A percentile compares a stretch with the other conserved stretches of the same genome.
phyloP scores from a whole-genome alignment of 495 filamentous ascomycete species.

The Aspergillus bridgeri region DNA sequence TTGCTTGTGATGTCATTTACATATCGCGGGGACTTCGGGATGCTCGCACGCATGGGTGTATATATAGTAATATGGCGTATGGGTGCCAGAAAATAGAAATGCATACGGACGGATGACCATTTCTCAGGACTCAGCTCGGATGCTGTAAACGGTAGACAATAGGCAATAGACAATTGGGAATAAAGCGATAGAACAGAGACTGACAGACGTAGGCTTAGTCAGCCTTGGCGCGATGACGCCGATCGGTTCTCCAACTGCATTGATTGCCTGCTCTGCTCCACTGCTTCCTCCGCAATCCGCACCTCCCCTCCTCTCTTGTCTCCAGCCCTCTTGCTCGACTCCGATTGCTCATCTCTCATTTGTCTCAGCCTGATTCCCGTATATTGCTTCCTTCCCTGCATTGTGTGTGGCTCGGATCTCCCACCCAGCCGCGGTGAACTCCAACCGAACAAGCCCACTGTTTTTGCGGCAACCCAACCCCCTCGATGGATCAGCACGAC shows the following conservation, averaged over 20 bases:
- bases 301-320: neutral
- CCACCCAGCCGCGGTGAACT: neutral
- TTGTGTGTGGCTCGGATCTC: neutral
- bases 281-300: neutral
- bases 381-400: neutral
- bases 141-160: no score
- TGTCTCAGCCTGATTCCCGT: neutral
- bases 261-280: slow-evolving; percentile 1
- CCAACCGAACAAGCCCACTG: neutral
- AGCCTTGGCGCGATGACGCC: slow-evolving; percentile 23
- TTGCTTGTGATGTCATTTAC: neutral
- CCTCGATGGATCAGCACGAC: slow-evolving; percentile 50
- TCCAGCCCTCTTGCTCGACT: no score
- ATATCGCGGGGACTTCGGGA: neutral
- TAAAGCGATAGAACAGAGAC: no score
- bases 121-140: no score
- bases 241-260: slow-evolving; percentile 14
- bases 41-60: neutral
- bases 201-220: neutral
- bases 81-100: neutral
- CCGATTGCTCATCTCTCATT: neutral
- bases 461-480: slow-evolving; percentile 11
- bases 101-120: neutral
- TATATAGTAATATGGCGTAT: neutral
- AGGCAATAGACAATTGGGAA: no score